A percentile compares a stretch with the other conserved stretches of the same genome.
These are phyloP conservation scores for Drosera capensis DNA, from an alignment of 148 eudicot species.

Conservation along the genomic window DNA sequence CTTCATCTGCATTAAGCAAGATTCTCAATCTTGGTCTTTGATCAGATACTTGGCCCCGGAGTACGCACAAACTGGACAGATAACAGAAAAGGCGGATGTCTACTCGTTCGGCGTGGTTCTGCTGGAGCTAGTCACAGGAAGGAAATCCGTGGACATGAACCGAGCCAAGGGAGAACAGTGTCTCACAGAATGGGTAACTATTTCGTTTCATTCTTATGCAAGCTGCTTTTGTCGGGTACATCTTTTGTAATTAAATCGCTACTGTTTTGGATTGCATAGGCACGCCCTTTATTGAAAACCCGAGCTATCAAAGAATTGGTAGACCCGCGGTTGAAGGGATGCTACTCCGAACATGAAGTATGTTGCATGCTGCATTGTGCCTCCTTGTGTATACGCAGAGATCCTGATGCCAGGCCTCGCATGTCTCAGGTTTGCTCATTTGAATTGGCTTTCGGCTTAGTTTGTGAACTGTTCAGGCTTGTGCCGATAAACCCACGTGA, in stretches of 20 bases:
- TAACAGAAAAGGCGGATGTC: conserved; percentile 84
- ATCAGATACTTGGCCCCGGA: conserved; percentile 85
- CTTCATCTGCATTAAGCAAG: background rate
- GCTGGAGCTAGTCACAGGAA: conserved; percentile 68
- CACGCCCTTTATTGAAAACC: conserved; percentile 56
- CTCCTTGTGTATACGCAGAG: conserved; percentile 57
- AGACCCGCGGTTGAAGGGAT: conserved; percentile 40
- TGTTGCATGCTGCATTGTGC: conserved; percentile 57
- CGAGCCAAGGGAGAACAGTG: conserved; percentile 84
- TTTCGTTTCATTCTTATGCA: background rate
- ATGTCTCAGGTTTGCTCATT: conserved; percentile 72
- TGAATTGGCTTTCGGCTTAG: conserved; percentile 1
- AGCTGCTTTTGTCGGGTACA: background rate
- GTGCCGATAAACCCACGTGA: no score
- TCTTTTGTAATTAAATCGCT: background rate
- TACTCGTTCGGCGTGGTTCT: conserved; percentile 80
- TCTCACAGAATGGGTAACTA: conserved; percentile 64
- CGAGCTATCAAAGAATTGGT: conserved; percentile 35
- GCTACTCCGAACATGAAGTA: conserved; percentile 52
- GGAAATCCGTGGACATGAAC: conserved; percentile 74
- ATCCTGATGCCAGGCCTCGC: conserved; percentile 77
- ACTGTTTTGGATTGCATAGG: conserved; percentile 27
- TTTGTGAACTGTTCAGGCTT: no score
- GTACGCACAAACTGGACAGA: conserved; percentile 83
- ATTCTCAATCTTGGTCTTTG: background rate